These are phyloP conservation scores for Pseudoscleropodium purum DNA, from an alignment of 225 moss, liverwort and hornwort genomes.

Conservation along the genomic window DNA sequence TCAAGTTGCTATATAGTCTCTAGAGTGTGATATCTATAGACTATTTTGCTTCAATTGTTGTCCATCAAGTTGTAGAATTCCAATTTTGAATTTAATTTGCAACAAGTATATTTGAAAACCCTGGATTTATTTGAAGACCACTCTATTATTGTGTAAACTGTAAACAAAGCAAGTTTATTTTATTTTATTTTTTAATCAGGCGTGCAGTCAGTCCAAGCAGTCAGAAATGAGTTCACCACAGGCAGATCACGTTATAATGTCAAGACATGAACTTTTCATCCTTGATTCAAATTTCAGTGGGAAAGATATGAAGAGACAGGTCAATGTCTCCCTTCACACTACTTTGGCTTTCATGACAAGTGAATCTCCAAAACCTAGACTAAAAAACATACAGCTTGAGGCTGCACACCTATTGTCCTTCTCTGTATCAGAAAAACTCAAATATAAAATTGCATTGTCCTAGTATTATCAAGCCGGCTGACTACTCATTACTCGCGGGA, in stretches of 20 bases:
- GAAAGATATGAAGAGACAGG: background rate
- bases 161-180: background rate
- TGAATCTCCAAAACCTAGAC: background rate
- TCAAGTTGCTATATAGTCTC: no score
- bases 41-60: no score
- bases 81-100: no score
- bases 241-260: background rate
- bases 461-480: background rate
- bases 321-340: background rate
- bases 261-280: background rate
- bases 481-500: background rate
- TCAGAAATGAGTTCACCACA: background rate
- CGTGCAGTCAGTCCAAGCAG: background rate
- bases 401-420: background rate
- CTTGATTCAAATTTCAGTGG: background rate
- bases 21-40: no score
- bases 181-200: background rate
- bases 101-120: no score
- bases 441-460: slow-evolving; percentile 6
- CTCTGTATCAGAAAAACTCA: background rate
- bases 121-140: no score
- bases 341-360: background rate
- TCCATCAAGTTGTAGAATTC: no score
- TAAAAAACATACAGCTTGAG: background rate
- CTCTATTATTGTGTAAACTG: background rate